A percentile compares a stretch with the other conserved stretches of the same genome.
These are phyloP conservation scores for Amaranthus palmeri DNA, from an alignment of 148 eudicot species.

Conservation along the genomic window DNA sequence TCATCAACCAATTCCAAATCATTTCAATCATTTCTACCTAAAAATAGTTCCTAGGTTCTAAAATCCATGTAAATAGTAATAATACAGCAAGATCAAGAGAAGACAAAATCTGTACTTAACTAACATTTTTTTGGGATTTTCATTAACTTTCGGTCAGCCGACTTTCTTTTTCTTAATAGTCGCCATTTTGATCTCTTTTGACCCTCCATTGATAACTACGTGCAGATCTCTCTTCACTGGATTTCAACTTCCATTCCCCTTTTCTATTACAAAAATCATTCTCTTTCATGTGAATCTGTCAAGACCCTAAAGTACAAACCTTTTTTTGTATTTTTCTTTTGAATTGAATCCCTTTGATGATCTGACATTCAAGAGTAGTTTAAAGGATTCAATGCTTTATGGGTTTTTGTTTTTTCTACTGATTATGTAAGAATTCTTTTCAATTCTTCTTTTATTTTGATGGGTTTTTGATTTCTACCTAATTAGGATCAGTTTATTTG, in stretches of 20 bases:
- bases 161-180: conserved; percentile 6
- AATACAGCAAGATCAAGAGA: too few relatives aligned
- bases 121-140: too few relatives aligned
- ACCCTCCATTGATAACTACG: conserved; percentile 24
- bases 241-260: not conserved
- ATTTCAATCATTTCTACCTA: not conserved
- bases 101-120: too few relatives aligned
- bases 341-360: conserved; percentile 17
- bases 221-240: conserved; percentile 31
- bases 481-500: conserved; percentile 11
- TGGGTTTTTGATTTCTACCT: not conserved
- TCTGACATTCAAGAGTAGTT: conserved; percentile 7
- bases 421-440: conserved; percentile 28
- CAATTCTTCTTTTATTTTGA: not conserved
- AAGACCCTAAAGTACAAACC: conserved; percentile 1
- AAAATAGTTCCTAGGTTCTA: not conserved
- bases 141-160: conserved; percentile 25
- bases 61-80: not conserved
- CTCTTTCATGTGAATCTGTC: not conserved
- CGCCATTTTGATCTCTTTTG: not conserved
- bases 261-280: not conserved
- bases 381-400: conserved; percentile 8
- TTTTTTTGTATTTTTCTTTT: conserved; percentile 9
- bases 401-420: conserved; percentile 17
- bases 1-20: too few relatives aligned